Conservation (phyloP, 441 rosid genomes). For the Eruca vesicaria region DNA sequence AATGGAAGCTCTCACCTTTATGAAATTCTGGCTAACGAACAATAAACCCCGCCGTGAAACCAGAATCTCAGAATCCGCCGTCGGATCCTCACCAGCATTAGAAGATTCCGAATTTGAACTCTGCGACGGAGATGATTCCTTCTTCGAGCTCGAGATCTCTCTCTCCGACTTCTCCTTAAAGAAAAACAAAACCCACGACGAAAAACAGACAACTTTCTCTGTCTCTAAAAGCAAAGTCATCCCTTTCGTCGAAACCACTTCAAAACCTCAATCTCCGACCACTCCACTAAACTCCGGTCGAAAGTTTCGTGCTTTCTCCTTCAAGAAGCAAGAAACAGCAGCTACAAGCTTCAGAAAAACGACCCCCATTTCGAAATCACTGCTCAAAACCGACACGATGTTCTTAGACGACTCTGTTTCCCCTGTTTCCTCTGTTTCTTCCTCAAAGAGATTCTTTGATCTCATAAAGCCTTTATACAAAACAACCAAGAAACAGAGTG, state of each 20-base stretch:
- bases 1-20: conserved; percentile 73
- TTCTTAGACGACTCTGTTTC: conserved; percentile 20
- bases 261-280: conserved; percentile 51
- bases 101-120: conserved; percentile 34
- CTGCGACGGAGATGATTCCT: conserved; percentile 78
- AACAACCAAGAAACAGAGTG: conserved; percentile 25
- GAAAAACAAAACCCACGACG: conserved; percentile 13
- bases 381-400: not conserved
- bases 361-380: not conserved
- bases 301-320: conserved; percentile 42
- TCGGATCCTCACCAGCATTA: not conserved
- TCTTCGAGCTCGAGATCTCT: conserved; percentile 80
- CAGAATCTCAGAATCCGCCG: conserved; percentile 31
- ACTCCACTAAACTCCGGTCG: conserved; percentile 46
- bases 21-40: conserved; percentile 49
- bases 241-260: conserved; percentile 46
- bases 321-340: conserved; percentile 33
- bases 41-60: conserved; percentile 27
- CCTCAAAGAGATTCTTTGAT: conserved; percentile 48
- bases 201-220: conserved; percentile 29
- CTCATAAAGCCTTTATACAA: conserved; percentile 54
- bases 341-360: not conserved
- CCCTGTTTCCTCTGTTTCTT: not conserved
- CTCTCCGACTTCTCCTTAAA: conserved; percentile 39
- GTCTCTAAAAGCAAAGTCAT: conserved; percentile 64